A percentile compares a stretch with the other conserved stretches of the same genome.
Conservation (phyloP, 306 rosid species). For the cucumber (Cucumis sativus) region Cucumber_9930_V3 NC_026661.2:17364501-17365000, state of each 20-base stretch:
- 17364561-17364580: slow-evolving; percentile 12
- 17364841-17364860: background rate
- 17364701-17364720: slow-evolving; percentile 15
- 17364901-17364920: slow-evolving; percentile 58
- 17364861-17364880: slow-evolving; percentile 19
- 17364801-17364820: slow-evolving; percentile 1
- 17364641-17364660: slow-evolving; percentile 28
- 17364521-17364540: slow-evolving; percentile 41
- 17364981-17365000: slow-evolving; percentile 72
- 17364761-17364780: slow-evolving; percentile 7
- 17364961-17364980: slow-evolving; percentile 91
- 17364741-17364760: slow-evolving; percentile 18
- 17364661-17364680: slow-evolving; percentile 47
- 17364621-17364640: background rate
- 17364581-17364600: background rate
- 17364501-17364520: slow-evolving; percentile 49
- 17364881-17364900: slow-evolving; percentile 22
- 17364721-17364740: slow-evolving; percentile 6
- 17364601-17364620: background rate
- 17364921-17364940: slow-evolving; percentile 85
- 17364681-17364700: slow-evolving; percentile 15
- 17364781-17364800: slow-evolving; percentile 7
- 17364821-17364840: slow-evolving; percentile 9
- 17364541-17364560: slow-evolving; percentile 22
- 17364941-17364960: slow-evolving; percentile 93